A percentile compares a stretch with the other conserved stretches of the same genome.
These are phyloP conservation scores for Nelumbo lutea DNA, from an alignment of 164 flowering plant genomes.

Conservation along the genomic window DNA sequence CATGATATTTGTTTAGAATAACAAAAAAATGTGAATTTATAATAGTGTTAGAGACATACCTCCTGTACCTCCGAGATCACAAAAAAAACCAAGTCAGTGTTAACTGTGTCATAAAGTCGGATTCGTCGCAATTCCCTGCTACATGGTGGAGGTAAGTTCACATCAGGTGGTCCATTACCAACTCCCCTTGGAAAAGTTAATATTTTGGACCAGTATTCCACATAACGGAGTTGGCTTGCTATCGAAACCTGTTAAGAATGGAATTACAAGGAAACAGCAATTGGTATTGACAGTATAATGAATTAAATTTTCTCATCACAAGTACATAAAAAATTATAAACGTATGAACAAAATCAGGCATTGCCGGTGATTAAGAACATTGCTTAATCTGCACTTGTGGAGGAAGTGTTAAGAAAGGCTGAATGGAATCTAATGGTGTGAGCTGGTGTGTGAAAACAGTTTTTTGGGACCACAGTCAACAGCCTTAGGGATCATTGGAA, in stretches of 20 bases:
- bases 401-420: too few species aligned
- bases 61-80: slow-evolving; percentile 56
- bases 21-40: neutral
- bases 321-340: too few species aligned
- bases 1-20: neutral
- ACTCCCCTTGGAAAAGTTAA: slow-evolving; percentile 39
- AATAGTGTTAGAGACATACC: slow-evolving; percentile 21
- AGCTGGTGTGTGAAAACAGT: too few species aligned
- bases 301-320: too few species aligned
- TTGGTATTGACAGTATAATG: too few species aligned
- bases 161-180: slow-evolving; percentile 33
- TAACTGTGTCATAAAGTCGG: slow-evolving; percentile 58
- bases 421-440: too few species aligned
- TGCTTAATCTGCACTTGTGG: too few species aligned
- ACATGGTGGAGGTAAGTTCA: slow-evolving; percentile 44
- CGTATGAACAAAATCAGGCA: too few species aligned
- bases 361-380: too few species aligned
- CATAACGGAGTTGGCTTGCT: slow-evolving; percentile 83
- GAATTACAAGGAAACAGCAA: too few species aligned
- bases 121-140: slow-evolving; percentile 60
- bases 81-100: slow-evolving; percentile 44
- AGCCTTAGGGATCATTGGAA: too few species aligned
- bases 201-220: slow-evolving; percentile 55
- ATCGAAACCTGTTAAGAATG: slow-evolving; percentile 59
- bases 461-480: too few species aligned